Evolutionary conservation across 23 red algal genomes (phyloP), one percentile per base, ranked within the genome.

Genomic region (Gracilariopsis chorda): DNA sequence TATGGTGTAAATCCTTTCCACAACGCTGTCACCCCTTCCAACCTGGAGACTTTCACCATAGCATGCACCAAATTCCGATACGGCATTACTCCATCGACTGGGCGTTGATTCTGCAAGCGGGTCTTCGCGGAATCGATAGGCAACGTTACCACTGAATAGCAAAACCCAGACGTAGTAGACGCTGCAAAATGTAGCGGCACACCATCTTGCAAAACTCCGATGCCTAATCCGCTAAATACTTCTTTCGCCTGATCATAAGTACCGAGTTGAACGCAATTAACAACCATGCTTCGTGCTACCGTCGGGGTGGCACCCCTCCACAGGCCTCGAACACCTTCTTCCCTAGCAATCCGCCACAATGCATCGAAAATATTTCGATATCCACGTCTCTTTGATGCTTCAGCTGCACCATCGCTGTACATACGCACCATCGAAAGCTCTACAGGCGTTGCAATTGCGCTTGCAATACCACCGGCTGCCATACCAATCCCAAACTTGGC

Each of bases 81-180:
- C 43, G 36, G 51, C 41, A 67, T 55, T 12, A 39, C 61, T 4
- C 86, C 73, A 13, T 77, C 71, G 34, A 61, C 51, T 6, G 56
- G 28, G 40, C 79, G 79, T 80, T 93, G 91, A 48, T 90, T 76
- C 61, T 98, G 95, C 76, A 96, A 19, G 46, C 91, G 95, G 4
- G 91, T 94, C 88, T 99, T 99, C 14, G 93, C 93, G 25, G 80
- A 96, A 52, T 99, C 97, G 39, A 99, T 78, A 2, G 97, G 97
- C 42, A 99, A 69, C 17, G 93, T 92, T 21, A 92, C 85, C 41
- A 90, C 56, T 19, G 89, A 90, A 34, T 94, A 94, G 28, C 76
- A 81, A 79, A 99, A 93, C 20, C 97, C 97, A 82, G 78, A 88
- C 8, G 84, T 79, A 71, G 78, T 92, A 24, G 82, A 91, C n/a